Evolutionary conservation across 1,139 yeast species (phyloP).

Genomic region (Geotrichum candidum): DNA sequence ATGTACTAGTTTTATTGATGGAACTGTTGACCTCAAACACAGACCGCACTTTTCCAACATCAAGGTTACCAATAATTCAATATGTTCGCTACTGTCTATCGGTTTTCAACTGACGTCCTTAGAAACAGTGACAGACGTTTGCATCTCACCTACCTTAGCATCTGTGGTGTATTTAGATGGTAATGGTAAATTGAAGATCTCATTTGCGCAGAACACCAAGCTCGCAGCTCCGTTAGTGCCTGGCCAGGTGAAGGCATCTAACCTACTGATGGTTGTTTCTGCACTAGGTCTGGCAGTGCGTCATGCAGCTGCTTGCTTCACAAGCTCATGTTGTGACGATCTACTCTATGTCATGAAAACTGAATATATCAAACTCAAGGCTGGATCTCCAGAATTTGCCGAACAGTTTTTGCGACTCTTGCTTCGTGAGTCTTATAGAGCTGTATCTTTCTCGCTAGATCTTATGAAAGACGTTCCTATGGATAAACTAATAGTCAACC

Average conservation of each 20-base stretch:
- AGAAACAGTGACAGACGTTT: slow-evolving; percentile 38
- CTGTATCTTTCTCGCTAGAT: slow-evolving; percentile 64
- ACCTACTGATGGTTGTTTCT: slow-evolving; percentile 26
- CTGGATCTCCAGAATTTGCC: slow-evolving; percentile 15
- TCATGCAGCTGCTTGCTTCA: slow-evolving; percentile 63
- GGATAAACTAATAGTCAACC: slow-evolving; percentile 65
- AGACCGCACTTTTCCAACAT: slow-evolving; percentile 19
- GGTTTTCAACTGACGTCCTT: slow-evolving; percentile 49
- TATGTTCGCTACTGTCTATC: slow-evolving; percentile 49
- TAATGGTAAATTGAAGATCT: slow-evolving; percentile 21
- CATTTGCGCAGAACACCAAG: slow-evolving; percentile 19
- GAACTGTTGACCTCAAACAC: slow-evolving; percentile 24
- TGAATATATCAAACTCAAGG: slow-evolving; percentile 26
- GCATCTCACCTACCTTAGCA: slow-evolving; percentile 55
- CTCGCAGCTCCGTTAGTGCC: slow-evolving; percentile 5
- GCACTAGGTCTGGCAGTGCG: slow-evolving; percentile 59
- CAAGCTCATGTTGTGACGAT: slow-evolving; percentile 62
- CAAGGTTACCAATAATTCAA: slow-evolving; percentile 24
- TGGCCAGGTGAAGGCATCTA: slow-evolving; percentile 8
- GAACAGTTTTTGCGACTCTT: slow-evolving; percentile 34
- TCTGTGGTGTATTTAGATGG: slow-evolving; percentile 41
- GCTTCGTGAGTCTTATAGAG: slow-evolving; percentile 59
- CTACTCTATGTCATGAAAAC: slow-evolving; percentile 49
- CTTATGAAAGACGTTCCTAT: slow-evolving; percentile 58
- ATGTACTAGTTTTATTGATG: slow-evolving; percentile 22